These are phyloP conservation scores for Daldinia vernicosa DNA, from an alignment of 495 filamentous ascomycete genomes.

Conservation along the genomic window DNA sequence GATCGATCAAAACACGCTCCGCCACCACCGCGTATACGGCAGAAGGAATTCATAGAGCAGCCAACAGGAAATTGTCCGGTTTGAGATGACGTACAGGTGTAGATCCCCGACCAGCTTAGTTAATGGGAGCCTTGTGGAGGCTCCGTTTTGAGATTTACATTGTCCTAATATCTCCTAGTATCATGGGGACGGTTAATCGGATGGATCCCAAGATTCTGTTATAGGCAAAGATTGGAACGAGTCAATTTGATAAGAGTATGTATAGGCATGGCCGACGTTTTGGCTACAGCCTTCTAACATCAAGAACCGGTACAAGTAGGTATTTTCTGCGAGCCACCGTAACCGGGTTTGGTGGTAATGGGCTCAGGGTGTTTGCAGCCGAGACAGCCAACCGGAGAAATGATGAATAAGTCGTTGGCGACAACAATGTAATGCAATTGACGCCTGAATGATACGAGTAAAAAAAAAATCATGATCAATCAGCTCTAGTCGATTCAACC, in stretches of 20 bases:
- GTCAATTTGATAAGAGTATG: constrained; percentile 17
- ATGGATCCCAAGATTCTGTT: constrained; percentile 30
- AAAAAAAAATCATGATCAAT: constrained; percentile 34
- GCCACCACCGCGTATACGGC: constrained; percentile 35
- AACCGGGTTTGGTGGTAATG: constrained; percentile 28
- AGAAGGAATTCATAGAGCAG: constrained; percentile 14
- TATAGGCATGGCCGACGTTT: constrained; percentile 28
- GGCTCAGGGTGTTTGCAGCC: constrained; percentile 35
- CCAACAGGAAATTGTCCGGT: constrained; percentile 34
- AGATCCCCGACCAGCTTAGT: constrained; percentile 40
- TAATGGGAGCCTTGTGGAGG: constrained; percentile 32
- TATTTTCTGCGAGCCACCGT: constrained; percentile 28
- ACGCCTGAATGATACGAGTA: constrained; percentile 41
- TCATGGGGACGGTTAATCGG: constrained; percentile 36
- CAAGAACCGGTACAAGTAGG: constrained; percentile 17
- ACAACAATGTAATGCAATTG: constrained; percentile 33
- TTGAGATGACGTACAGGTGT: constrained; percentile 36
- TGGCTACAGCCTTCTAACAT: constrained; percentile 25
- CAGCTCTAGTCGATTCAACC: constrained; percentile 37
- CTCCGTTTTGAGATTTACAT: constrained; percentile 35
- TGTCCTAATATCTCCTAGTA: background rate
- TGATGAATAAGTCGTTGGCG: constrained; percentile 24
- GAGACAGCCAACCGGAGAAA: constrained; percentile 38
- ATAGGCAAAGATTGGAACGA: constrained; percentile 29
- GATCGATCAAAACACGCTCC: constrained; percentile 29